A percentile compares a stretch with the other conserved stretches of the same genome.
Evolutionary conservation across 192 early-diverging fungal species (phyloP).

Genomic region (Pilobolus umbonatus): DNA sequence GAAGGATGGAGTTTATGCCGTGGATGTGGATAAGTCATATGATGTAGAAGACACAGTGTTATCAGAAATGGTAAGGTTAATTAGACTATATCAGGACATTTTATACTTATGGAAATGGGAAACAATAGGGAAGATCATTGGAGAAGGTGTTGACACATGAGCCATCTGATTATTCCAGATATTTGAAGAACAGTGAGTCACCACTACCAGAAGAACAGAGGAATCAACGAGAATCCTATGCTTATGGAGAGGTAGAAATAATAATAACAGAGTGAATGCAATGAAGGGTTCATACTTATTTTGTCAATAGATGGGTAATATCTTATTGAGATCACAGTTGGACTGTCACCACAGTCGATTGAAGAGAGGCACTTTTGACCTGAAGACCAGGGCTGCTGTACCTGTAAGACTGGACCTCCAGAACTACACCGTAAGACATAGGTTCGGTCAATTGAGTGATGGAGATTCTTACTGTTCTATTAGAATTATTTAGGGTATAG

Average conservation of each 20-base stretch:
- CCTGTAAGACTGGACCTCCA: conserved; percentile 76
- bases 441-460: neutral
- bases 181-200: conserved; percentile 54
- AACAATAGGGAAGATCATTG: conserved; percentile 73
- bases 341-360: conserved; percentile 78
- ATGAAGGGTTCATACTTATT: no score
- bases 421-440: conserved; percentile 58
- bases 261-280: neutral
- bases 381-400: conserved; percentile 85
- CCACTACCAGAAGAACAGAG: conserved; percentile 33
- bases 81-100: neutral
- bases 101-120: neutral
- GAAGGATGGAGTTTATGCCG: conserved; percentile 67
- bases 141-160: conserved; percentile 78
- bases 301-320: conserved; percentile 48
- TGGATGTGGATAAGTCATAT: conserved; percentile 80
- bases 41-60: conserved; percentile 68
- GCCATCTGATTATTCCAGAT: conserved; percentile 62
- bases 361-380: conserved; percentile 80
- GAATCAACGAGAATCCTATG: conserved; percentile 59
- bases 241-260: conserved; percentile 46
- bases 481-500: conserved; percentile 63
- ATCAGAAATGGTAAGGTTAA: conserved; percentile 53
- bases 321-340: conserved; percentile 85
- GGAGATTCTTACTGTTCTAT: neutral